These are phyloP conservation scores for Fraxinus albicans DNA, from an alignment of 305 asterid genomes.

Conservation along the genomic window DNA sequence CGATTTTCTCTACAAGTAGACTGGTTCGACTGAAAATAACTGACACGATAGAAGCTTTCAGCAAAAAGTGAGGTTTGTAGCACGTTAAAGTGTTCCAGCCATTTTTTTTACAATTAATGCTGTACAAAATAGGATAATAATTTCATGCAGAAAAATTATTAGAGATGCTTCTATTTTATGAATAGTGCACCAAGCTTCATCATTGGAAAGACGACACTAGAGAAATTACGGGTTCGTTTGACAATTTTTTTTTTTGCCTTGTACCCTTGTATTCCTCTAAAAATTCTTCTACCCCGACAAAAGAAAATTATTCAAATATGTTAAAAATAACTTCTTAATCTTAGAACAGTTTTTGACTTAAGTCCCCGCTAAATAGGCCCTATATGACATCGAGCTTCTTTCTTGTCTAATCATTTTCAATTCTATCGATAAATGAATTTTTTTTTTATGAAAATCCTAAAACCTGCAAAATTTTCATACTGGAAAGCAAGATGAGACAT, in stretches of 20 bases:
- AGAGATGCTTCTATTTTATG: neutral
- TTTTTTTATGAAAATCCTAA: neutral
- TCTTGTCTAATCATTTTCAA: neutral
- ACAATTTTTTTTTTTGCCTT: no score
- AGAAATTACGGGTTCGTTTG: neutral
- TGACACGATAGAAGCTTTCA: constrained; percentile 32
- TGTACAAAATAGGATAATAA: constrained; percentile 1
- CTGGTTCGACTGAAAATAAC: neutral
- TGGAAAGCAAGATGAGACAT: neutral
- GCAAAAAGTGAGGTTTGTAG: constrained; percentile 21
- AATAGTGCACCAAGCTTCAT: neutral
- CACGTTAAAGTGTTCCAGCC: constrained; percentile 29
- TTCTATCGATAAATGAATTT: no score
- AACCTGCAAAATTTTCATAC: neutral
- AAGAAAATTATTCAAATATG: neutral
- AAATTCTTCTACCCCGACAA: neutral
- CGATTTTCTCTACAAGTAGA: no score
- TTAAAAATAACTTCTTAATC: no score
- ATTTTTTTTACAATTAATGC: constrained; percentile 14
- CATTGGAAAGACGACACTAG: neutral
- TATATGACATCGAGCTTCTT: neutral
- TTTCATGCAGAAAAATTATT: neutral
- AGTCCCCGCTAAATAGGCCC: neutral
- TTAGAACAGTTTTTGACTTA: no score
- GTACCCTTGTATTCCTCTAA: neutral